Base-by-base conservation (phyloP, 768 basidiomycete species). In the Hericium alpestre region DNA sequence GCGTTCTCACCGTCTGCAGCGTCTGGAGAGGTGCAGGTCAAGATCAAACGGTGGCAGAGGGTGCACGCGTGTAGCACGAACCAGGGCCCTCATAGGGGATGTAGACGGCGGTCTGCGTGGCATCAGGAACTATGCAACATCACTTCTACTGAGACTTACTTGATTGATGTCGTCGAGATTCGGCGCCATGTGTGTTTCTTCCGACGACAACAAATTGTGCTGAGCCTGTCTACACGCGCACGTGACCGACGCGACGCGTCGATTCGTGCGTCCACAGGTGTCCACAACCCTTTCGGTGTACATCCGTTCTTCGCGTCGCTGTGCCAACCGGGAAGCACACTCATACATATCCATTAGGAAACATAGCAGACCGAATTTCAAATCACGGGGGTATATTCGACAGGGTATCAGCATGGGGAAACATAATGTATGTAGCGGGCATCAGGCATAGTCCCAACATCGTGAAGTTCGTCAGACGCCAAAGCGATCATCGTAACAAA, bases 91-190 rank as follows among this genome's bases (percentile, higher is more conserved):
- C 59, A 22, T 51, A 58, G 12, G 62, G 57, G 25, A 63, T 43
- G 40, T 58, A 63, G 12, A 61, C 20, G 43, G 61, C 43, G 6
- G 57, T 53, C 61, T 63, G 27, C 4, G 38, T 2, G n/a, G 41
- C 48, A 12, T 20, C 6, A 15, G 20, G 5, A 23, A 46, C 58
- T 12, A 62, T 52, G 20, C 25, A 39, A 37, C 20, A 18, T 9
- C 27, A 27, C 8, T 18, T 48, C 40, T n/a, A 12, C 32, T 23
- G 16, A 22, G 15, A 23, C 55, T 20, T 7, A 63, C 62, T 49
- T 63, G 62, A 40, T 32, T 61, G 39, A 58, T 20, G 16, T 63
- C 60, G 25, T 61, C 57, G n/a, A 58, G 60, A 4, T 55, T 54
- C 18, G 46, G 56, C 20, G n/a, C 27, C 22, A 32, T 49, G 16